These are phyloP conservation scores for maize (Zea mays) DNA, from an alignment of 176 grass and related monocot genomes.

Conservation along the genomic window Zm-B73-REFERENCE-NAM-5.0 NC_050098.1:47863001-47863500, in stretches of 20 bases:
- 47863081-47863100: constrained; percentile 81
- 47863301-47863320: background rate
- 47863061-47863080: constrained; percentile 83
- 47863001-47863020: constrained; percentile 84
- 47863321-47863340: background rate
- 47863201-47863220: background rate
- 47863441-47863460: background rate
- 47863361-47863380: background rate
- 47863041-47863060: constrained; percentile 74
- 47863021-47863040: constrained; percentile 70
- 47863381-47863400: background rate
- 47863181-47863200: background rate
- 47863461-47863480: background rate
- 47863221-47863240: background rate
- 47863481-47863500: background rate
- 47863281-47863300: background rate
- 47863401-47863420: background rate
- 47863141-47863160: constrained; percentile 28
- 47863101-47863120: constrained; percentile 67
- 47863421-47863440: constrained; percentile 1
- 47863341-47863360: background rate
- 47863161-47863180: background rate
- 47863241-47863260: background rate
- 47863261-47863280: background rate
- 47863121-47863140: constrained; percentile 73